Evolutionary conservation across 176 grass and related monocot species (phyloP).

Genomic region (Triticum urartu): DNA sequence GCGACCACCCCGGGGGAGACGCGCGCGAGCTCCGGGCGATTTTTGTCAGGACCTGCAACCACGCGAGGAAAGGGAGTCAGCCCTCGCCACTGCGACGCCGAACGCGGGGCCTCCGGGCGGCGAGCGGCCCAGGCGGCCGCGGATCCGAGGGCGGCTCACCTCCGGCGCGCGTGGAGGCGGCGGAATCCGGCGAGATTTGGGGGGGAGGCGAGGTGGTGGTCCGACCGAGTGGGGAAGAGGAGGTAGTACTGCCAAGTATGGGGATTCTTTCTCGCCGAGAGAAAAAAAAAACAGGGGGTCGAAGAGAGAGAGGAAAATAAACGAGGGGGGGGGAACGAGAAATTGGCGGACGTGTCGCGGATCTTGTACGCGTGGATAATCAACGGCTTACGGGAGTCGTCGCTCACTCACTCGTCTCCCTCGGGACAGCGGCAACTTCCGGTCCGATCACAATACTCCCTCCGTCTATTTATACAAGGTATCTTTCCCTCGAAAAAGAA

Average conservation of each 20-base stretch:
- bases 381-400: not conserved
- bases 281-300: slow-evolving; percentile 4
- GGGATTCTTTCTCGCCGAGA: slow-evolving; percentile 8
- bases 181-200: slow-evolving; percentile 42
- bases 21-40: slow-evolving; percentile 8
- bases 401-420: no score
- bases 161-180: not conserved
- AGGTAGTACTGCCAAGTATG: not conserved
- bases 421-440: no score
- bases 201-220: not conserved
- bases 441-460: no score
- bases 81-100: not conserved
- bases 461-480: no score
- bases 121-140: not conserved
- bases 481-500: no score
- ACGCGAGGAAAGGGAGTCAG: not conserved
- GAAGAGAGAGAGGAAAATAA: not conserved
- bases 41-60: slow-evolving; percentile 27
- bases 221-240: not conserved
- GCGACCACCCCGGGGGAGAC: not conserved
- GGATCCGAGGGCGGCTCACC: slow-evolving; percentile 32
- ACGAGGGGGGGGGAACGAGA: not conserved
- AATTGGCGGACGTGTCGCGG: slow-evolving; percentile 15
- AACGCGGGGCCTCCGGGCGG: not conserved
- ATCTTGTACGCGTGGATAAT: slow-evolving; percentile 26